Base-by-base conservation (phyloP, 2,329 filamentous ascomycete species). In the Cytospora paraplurivora region DNA sequence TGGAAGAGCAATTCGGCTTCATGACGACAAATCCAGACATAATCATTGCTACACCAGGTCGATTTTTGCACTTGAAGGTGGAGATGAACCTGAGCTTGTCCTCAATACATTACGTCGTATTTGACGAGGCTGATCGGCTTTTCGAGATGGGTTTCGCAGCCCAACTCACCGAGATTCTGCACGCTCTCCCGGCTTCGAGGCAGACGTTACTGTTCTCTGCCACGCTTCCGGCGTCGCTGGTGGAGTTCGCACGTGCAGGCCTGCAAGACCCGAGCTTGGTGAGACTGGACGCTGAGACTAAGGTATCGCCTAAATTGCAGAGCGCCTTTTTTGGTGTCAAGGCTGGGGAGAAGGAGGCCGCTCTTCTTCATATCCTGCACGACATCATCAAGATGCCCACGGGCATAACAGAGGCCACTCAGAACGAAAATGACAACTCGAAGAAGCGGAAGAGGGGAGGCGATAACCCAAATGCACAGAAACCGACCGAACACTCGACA, bases 61-160 rank as follows among this genome's bases (percentile, higher is more conserved):
- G 95, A 70, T 99, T 99, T 71, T 80, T 99, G 69, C 95, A 99
- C 81, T 78, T 99, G 68, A 96, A 98, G 77, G 94, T 98, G 21
- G 95, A 99, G 74, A 99, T 99, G 96, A 83, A 84, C 11, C 77
- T 99, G 59, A 92, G 97, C 72, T 79, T 99, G n/a, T 92, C 89
- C 0, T 96, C 92, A 4, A 89, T 99, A 66, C 85, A 87, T 69
- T 99, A 99, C 72, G 92, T 97, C 32, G 95, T 99, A 10, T 99
- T 99, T 68, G 95, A 99, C 74, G 95, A 99, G 76, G 95, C 95
- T 1, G 95, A 99, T 81, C 86, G 95, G 60, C 81, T 99, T 21
- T 99, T 99, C 76, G 95, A 99, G 74, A 97, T 99, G 94, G 96
- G 95, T 70, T 99, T 99, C 74, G 93, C 93, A 5, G 88, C 91